Evolutionary conservation across 2,329 filamentous ascomycete species (phyloP), one percentile per base, ranked within the genome.

Genomic region (Botrytis sinoallii): DNA sequence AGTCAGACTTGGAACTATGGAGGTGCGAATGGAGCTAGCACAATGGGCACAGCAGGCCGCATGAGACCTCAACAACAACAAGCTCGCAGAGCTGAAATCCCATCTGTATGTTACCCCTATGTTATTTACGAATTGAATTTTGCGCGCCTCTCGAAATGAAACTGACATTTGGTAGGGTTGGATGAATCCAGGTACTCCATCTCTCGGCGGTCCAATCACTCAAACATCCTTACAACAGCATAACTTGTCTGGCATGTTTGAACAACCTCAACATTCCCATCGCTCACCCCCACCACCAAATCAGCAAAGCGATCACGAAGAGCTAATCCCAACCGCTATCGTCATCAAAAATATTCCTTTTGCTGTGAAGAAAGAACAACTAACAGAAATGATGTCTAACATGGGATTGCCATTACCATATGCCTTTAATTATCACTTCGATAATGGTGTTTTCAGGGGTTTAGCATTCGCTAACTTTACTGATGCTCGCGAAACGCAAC

Each of bases 331-430:
- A 4, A 99, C 96, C 5, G 96, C 96, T 72, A 98, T 99, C 79
- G 96, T 99, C 74, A 98, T 99, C 84, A 99, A 99, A 86, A 99
- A 99, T 82, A 99, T 99, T 55, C 96, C 97, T 0, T 99, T 99
- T 82, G 96, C 97, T 42, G 94, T 98, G 73, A 95, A 97, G 83
- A 98, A 98, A 84, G 96, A 99, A 84, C 94, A 95, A 79, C 87
- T 99, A 57, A 93, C 97, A 48, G 90, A 91, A 76, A 88, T 98
- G 78, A 99, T 99, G 96, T 93, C 95, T 14, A 93, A 97, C 32
- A 89, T 98, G 88, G 92, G 94, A 77, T 88, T 99, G 57, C 96
- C 96, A 1, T 89, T 98, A 78, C 96, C 96, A 0, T 99, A 99
- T 81, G 96, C 96, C 20, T 99, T 99, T 87, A 99, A 99, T 86